Evolutionary conservation across 1,139 yeast species (phyloP), one percentile per base, ranked within the genome.

Genomic region (Candida pseudoviswanathii): DNA sequence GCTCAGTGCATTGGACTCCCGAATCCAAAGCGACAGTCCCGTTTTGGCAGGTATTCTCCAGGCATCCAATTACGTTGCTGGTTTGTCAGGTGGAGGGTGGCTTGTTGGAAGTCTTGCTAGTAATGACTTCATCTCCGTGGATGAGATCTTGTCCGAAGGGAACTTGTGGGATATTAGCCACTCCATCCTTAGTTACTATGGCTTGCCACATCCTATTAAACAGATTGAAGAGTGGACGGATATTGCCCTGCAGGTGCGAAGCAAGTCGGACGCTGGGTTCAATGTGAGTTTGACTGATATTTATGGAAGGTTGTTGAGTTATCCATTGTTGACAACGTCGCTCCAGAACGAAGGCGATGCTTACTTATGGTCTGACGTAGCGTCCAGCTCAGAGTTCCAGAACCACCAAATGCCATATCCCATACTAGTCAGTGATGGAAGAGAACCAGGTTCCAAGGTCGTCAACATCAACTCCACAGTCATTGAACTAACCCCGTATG

Each of bases 1-100:
- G 66, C 67, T 90, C 39, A 73, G 92, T 10, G 97, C 94, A 1
- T 67, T 89, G 52, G 97, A 91, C 64, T 78, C 81, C 58, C 76
- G 97, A 60, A 86, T 95, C 6, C 9, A 22, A 8, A 30, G 33
- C 22, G 43, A 67, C 64, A 2, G 81, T 81, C 44, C 72, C 71
- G 51, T 54, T 8, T 61, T 74, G 44, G 71, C 72, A 2, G 79
- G 79, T 1, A 55, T 74, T 25, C 58, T 73, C 27, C 77, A 74
- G 52, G 58, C 70, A 46, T 55, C 75, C 4, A 68, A 66, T 29
- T 73, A 74, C 51, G 56, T 74, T 11, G 58, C 68, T 49, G 77
- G 74, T 0, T 64, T 74, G 41, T 70, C 75, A 3, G 79, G 79
- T 9, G 77, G 78, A 1, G 57, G 69, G 1, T 73, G 75, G 73